Conservation (phyloP, 441 rosid species). For the Pelargonium australe region DNA sequence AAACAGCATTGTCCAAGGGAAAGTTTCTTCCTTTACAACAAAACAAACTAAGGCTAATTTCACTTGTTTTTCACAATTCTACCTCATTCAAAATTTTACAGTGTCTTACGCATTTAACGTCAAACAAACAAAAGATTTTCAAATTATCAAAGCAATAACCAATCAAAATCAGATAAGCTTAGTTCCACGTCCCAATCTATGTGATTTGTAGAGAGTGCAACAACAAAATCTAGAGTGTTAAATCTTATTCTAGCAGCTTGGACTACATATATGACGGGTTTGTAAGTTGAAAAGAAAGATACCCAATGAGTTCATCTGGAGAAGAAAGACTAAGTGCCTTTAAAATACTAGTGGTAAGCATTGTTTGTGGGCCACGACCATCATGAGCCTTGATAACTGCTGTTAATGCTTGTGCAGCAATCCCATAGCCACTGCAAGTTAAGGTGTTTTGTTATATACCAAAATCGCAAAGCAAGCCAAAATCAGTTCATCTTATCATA, state of each 20-base stretch:
- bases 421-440: conserved; percentile 91
- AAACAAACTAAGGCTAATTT: neutral
- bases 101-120: neutral
- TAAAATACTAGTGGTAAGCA: conserved; percentile 58
- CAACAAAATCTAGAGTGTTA: conserved; percentile 1
- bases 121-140: neutral
- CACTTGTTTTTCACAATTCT: neutral
- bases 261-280: neutral
- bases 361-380: conserved; percentile 83
- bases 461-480: neutral
- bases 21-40: neutral
- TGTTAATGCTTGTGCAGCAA: conserved; percentile 85
- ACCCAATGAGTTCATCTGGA: conserved; percentile 91
- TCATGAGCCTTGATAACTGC: conserved; percentile 86
- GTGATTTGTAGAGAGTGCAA: neutral
- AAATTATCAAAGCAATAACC: neutral
- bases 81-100: neutral
- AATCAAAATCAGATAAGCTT: neutral
- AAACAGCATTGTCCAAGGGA: neutral
- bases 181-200: neutral
- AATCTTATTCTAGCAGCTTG: neutral
- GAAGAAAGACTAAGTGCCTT: conserved; percentile 63
- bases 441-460: conserved; percentile 7
- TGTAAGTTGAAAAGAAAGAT: conserved; percentile 7
- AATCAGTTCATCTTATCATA: neutral